Evolutionary conservation across 2,329 filamentous ascomycete species (phyloP).

Genomic region (Aspergillus tanneri): DNA sequence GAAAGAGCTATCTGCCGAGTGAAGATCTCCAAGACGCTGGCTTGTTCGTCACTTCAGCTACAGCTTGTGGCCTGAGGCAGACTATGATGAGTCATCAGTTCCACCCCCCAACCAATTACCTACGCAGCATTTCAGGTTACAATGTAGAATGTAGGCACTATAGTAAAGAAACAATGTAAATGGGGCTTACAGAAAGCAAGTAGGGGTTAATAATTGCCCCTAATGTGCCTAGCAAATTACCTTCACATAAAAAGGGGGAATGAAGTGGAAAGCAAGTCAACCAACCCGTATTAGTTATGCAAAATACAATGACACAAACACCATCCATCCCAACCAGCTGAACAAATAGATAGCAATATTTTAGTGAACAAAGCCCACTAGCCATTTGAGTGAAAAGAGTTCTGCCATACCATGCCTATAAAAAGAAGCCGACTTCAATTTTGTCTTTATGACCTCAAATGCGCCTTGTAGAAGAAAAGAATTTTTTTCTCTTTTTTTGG

Average conservation of each 20-base stretch:
- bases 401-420: background rate
- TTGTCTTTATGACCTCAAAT: constrained; percentile 9
- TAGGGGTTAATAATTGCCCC: too few relatives aligned
- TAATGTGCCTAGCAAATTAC: too few relatives aligned
- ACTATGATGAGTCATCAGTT: constrained; percentile 9
- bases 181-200: too few relatives aligned
- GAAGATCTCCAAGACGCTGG: constrained; percentile 16
- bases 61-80: constrained; percentile 28
- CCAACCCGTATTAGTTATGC: too few relatives aligned
- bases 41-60: constrained; percentile 8
- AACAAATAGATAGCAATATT: background rate
- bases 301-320: too few relatives aligned
- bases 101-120: background rate
- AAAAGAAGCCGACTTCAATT: constrained; percentile 2
- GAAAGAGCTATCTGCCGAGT: constrained; percentile 13
- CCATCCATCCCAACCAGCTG: too few relatives aligned
- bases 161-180: too few relatives aligned
- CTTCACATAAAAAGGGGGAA: too few relatives aligned
- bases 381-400: background rate
- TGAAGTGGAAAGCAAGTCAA: too few relatives aligned
- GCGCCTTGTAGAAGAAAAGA: constrained; percentile 9
- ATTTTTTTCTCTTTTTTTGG: constrained; percentile 21
- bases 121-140: background rate
- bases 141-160: too few relatives aligned
- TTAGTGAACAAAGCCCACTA: background rate